Evolutionary conservation across 2,329 filamentous ascomycete genomes (phyloP).

Genomic region (Apiospora hydei): DNA sequence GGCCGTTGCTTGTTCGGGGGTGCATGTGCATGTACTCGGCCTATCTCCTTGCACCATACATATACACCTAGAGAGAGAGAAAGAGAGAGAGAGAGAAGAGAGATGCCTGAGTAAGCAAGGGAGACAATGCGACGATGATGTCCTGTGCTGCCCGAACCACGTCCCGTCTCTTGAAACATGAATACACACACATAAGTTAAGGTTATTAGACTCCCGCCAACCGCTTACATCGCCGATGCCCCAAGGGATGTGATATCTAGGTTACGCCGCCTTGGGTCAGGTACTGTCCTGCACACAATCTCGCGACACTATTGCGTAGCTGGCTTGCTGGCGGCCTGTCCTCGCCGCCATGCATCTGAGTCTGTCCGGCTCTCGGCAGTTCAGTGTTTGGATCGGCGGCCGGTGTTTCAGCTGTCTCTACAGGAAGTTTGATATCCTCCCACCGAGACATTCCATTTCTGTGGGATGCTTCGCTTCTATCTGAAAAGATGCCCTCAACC

Average conservation of each 20-base stretch:
- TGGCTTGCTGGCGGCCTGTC: not conserved
- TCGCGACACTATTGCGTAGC: not conserved
- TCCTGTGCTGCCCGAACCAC: not conserved
- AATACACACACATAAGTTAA: not conserved
- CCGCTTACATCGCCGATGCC: slow-evolving; percentile 10
- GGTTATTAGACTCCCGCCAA: not conserved
- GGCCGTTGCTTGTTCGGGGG: not conserved
- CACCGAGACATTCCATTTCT: slow-evolving; percentile 13
- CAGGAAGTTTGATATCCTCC: not conserved
- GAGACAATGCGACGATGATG: not conserved
- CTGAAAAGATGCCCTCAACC: not conserved
- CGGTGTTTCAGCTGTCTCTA: slow-evolving; percentile 4
- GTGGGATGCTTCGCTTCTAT: not conserved
- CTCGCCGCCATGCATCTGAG: not conserved
- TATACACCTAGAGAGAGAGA: not conserved
- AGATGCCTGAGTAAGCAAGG: not conserved
- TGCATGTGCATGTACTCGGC: not conserved
- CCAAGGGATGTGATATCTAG: not conserved
- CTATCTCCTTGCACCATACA: not conserved
- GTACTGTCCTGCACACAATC: not conserved
- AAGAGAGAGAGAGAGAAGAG: not conserved
- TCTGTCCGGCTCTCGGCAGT: slow-evolving; percentile 7
- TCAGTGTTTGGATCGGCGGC: slow-evolving; percentile 10
- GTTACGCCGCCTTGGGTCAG: not conserved
- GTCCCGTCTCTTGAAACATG: not conserved